Conservation (phyloP, 768 basidiomycete species). For the Kwoniella sp. region DNA sequence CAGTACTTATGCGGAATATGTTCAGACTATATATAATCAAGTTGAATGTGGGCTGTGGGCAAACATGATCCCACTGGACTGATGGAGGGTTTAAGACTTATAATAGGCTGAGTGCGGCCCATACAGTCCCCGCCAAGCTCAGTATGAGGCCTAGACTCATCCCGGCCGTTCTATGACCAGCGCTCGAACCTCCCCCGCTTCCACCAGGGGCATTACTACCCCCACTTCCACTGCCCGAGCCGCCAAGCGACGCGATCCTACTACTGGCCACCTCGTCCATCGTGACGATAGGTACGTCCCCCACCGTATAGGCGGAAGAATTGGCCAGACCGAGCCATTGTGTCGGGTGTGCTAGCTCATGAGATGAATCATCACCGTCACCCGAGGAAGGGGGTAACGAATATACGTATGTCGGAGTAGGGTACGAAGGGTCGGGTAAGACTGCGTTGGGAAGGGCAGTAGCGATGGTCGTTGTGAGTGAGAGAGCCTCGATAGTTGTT, state of each 20-base stretch:
- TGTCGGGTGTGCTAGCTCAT: conserved; percentile 6
- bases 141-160: neutral
- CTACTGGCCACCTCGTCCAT: conserved; percentile 12
- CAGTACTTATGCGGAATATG: too few species aligned
- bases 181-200: neutral
- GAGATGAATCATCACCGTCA: conserved; percentile 12
- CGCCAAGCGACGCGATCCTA: conserved; percentile 10
- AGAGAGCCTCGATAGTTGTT: conserved; percentile 26
- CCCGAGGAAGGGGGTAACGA: neutral
- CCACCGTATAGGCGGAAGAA: conserved; percentile 21
- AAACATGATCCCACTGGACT: too few species aligned
- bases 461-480: conserved; percentile 24
- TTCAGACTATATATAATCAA: too few species aligned
- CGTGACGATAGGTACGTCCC: conserved; percentile 27
- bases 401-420: conserved; percentile 30
- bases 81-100: too few species aligned
- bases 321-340: conserved; percentile 34
- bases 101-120: neutral
- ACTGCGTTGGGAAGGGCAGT: conserved; percentile 34
- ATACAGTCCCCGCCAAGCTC: neutral
- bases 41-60: too few species aligned
- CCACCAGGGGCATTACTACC: neutral
- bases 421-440: conserved; percentile 24
- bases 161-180: neutral
- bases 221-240: conserved; percentile 1